These are phyloP conservation scores for Pseudocercospora musae DNA, from an alignment of 2,329 filamentous ascomycete genomes.

Conservation along the genomic window DNA sequence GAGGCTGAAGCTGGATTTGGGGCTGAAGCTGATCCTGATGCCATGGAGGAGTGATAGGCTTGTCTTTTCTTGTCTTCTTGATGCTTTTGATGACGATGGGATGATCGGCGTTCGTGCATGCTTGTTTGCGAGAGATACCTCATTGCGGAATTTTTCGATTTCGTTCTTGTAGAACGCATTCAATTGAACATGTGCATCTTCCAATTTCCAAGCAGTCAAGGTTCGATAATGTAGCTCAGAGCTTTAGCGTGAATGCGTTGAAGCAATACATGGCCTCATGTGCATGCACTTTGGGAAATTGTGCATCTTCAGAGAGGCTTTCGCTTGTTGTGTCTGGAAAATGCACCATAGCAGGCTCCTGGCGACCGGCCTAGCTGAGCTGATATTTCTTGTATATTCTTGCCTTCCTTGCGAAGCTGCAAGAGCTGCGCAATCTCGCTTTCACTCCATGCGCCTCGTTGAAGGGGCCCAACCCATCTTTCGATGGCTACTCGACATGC, in stretches of 20 bases:
- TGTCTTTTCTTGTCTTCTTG: not conserved
- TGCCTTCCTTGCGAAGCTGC: not conserved
- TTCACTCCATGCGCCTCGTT: too few species aligned
- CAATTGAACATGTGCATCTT: not conserved
- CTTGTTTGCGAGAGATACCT: slow-evolving; percentile 7
- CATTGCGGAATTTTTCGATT: not conserved
- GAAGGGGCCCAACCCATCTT: too few species aligned
- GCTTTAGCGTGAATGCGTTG: too few species aligned
- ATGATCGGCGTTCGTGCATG: not conserved
- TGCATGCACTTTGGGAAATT: not conserved
- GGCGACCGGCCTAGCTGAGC: not conserved
- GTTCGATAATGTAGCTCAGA: too few species aligned
- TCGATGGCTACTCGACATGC: not conserved
- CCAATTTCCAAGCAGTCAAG: too few species aligned
- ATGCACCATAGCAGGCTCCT: too few species aligned
- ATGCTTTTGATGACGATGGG: too few species aligned
- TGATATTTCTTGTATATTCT: not conserved
- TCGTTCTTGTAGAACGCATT: not conserved
- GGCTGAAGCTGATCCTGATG: slow-evolving; percentile 12
- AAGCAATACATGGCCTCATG: not conserved
- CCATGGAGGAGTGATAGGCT: slow-evolving; percentile 16
- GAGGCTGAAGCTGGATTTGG: slow-evolving; percentile 27
- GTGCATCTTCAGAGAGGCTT: not conserved
- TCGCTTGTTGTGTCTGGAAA: too few species aligned
- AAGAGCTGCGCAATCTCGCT: not conserved